These are phyloP conservation scores for Eleusine coracana DNA, from an alignment of 176 grass and related monocot species.

Conservation along the genomic window DNA sequence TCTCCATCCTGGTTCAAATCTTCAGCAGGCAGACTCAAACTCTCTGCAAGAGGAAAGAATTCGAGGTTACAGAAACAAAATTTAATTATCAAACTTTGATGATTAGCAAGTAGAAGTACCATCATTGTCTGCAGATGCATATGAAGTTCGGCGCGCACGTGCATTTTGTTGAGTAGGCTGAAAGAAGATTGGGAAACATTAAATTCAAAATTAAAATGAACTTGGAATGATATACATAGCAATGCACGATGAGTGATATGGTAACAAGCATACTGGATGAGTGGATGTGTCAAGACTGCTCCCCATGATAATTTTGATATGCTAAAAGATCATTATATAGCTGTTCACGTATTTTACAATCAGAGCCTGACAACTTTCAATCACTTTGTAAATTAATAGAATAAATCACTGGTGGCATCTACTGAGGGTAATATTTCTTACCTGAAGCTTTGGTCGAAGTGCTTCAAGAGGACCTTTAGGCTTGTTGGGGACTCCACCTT, in stretches of 20 bases:
- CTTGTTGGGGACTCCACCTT: slow-evolving; percentile 77
- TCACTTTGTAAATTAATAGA: background rate
- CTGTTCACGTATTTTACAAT: slow-evolving; percentile 10
- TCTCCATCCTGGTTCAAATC: slow-evolving; percentile 54
- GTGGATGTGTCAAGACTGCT: background rate
- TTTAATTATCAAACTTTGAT: background rate
- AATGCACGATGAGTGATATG: background rate
- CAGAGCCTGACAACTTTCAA: background rate
- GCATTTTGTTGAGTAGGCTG: slow-evolving; percentile 84
- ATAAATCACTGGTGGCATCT: background rate
- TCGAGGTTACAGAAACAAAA: background rate
- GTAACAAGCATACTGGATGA: background rate
- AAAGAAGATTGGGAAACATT: slow-evolving; percentile 23
- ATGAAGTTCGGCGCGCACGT: slow-evolving; percentile 57
- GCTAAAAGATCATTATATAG: background rate
- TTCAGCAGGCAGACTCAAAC: slow-evolving; percentile 55
- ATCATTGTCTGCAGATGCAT: slow-evolving; percentile 81
- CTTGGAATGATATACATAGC: slow-evolving; percentile 15
- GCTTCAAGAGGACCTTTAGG: slow-evolving; percentile 93
- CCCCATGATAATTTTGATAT: background rate
- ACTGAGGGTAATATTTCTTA: background rate
- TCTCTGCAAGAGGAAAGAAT: slow-evolving; percentile 49
- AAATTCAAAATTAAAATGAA: slow-evolving; percentile 16
- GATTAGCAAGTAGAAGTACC: slow-evolving; percentile 34
- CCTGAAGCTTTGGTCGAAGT: slow-evolving; percentile 91